phyloP scores from a whole-genome alignment of 805 yeast genomes.

The Lipomyces orientalis region DNA sequence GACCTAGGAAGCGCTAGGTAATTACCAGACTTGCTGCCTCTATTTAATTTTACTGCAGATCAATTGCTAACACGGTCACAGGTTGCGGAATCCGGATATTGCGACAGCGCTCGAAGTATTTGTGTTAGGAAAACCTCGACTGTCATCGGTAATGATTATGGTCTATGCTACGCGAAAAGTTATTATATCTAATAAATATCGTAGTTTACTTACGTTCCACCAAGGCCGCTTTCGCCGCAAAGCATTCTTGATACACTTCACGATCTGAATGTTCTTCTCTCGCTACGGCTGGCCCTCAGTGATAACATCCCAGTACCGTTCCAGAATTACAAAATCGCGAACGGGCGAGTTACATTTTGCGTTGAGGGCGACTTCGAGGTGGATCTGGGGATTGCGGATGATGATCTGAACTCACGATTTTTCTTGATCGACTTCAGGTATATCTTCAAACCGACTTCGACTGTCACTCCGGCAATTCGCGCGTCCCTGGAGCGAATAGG shows the following conservation, averaged over 20 bases:
- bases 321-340: conserved; percentile 64
- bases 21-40: background rate
- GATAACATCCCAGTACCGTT: conserved; percentile 66
- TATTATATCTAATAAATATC: background rate
- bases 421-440: conserved; percentile 79
- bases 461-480: conserved; percentile 43
- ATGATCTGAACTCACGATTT: conserved; percentile 66
- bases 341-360: conserved; percentile 76
- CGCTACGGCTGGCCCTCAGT: conserved; percentile 73
- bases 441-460: conserved; percentile 52
- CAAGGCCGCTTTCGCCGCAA: conserved; percentile 56
- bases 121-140: conserved; percentile 56
- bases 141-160: conserved; percentile 25
- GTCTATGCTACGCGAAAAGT: background rate
- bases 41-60: background rate
- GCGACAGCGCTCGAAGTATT: conserved; percentile 86
- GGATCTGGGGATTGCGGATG: conserved; percentile 76
- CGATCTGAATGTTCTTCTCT: conserved; percentile 72
- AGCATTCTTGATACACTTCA: conserved; percentile 65
- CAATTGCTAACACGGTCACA: conserved; percentile 1
- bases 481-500: conserved; percentile 59
- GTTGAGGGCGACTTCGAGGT: conserved; percentile 71
- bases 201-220: conserved; percentile 51
- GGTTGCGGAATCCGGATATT: conserved; percentile 85
- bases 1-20: conserved; percentile 81